These are phyloP conservation scores for Pichia californica DNA, from an alignment of 805 yeast species.

Conservation along the genomic window DNA sequence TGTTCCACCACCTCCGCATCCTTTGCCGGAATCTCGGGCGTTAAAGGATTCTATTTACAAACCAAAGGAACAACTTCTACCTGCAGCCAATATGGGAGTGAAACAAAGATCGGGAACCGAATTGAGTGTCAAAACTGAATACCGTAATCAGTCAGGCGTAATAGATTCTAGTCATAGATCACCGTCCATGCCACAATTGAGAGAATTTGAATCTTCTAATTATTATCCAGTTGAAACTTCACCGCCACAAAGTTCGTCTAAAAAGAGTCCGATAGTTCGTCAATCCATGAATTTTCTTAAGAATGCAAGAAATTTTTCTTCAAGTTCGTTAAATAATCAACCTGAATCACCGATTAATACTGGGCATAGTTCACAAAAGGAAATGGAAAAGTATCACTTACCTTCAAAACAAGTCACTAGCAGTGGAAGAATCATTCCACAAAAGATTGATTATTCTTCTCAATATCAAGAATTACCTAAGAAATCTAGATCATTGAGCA, in stretches of 20 bases:
- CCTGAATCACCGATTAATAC: slow-evolving; percentile 6
- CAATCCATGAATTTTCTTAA: slow-evolving; percentile 33
- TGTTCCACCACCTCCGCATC: slow-evolving; percentile 1
- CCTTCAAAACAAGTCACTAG: slow-evolving; percentile 31
- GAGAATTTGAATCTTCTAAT: slow-evolving; percentile 1
- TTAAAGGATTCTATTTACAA: neutral
- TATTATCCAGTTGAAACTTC: neutral
- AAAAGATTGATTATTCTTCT: slow-evolving; percentile 33
- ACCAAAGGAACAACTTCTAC: slow-evolving; percentile 1
- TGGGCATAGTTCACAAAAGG: slow-evolving; percentile 13
- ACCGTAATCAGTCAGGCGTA: too few species aligned
- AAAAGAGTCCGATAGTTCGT: slow-evolving; percentile 32
- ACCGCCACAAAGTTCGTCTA: slow-evolving; percentile 2
- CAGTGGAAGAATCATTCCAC: slow-evolving; percentile 41
- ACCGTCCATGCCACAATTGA: slow-evolving; percentile 17
- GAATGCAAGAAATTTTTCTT: slow-evolving; percentile 22
- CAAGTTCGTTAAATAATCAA: slow-evolving; percentile 15
- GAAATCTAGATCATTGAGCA: slow-evolving; percentile 42
- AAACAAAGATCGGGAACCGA: slow-evolving; percentile 5
- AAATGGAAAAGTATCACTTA: slow-evolving; percentile 31
- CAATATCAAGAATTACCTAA: slow-evolving; percentile 25
- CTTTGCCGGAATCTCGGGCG: neutral
- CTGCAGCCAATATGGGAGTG: slow-evolving; percentile 2
- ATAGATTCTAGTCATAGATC: too few species aligned
- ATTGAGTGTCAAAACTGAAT: neutral